Evolutionary conservation across 441 rosid species (phyloP), one percentile per base, ranked within the genome.

Genomic region (Flueggea neowawraea): DNA sequence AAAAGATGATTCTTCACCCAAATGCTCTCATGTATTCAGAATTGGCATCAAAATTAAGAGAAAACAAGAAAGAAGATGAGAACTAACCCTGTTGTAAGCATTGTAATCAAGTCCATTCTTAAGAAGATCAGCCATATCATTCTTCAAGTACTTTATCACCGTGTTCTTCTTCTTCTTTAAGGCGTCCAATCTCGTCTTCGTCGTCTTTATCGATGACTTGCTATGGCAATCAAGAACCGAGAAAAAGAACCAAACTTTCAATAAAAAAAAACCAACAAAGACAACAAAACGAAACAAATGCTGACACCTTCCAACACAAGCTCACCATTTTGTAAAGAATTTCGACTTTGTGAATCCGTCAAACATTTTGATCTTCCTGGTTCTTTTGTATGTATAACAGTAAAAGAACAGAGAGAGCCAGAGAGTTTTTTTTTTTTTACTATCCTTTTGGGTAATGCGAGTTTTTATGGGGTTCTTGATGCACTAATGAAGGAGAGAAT

Each of bases 61-160:
- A 59, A 12, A 12, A 55, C 13, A 9, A 39, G 3, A 17, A 11
- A 16, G 28, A 43, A 53, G 10, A 14, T n/a, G 54, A 36, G 5
- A 31, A 45, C 65, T 59, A 64, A 94, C 99, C 96, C 95, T 86
- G 66, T 84, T 82, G 59, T 78, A 89, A 11, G 99, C 97, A 70
- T 84, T 82, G 70, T 75, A 64, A 74, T 86, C 88, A 64, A 78
- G 79, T 58, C 68, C 81, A 31, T 50, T 78, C 62, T 57, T 75
- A 56, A 94, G 87, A 60, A 94, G 97, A 54, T 87, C 96, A 31
- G 78, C 92, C 60, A 91, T 69, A 77, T 87, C 96, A 31, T 80
- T 83, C 80, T 76, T 89, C 77, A 89, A 57, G 69, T 68, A 87
- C 73, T 79, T 84, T 58, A 74, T 74, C 54, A 86, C 79, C 11